Evolutionary conservation across 2,329 filamentous ascomycete genomes (phyloP).

Genomic region (Arthrobotrys musiformis): DNA sequence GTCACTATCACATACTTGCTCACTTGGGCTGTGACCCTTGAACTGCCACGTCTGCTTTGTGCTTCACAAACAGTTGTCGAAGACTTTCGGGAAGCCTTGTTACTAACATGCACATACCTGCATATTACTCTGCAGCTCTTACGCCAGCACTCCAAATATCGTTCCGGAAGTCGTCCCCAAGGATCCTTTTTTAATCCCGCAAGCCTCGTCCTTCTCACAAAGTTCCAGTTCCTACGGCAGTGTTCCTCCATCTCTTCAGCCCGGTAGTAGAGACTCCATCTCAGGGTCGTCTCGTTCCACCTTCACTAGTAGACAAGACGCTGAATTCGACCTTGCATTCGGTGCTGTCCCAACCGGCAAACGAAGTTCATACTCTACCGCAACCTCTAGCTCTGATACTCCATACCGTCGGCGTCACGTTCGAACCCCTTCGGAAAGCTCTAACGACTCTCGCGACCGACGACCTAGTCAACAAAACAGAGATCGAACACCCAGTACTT

Average conservation of each 20-base stretch:
- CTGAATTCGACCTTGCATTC: conserved; percentile 15
- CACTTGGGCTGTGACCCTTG: not conserved
- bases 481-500: conserved; percentile 42
- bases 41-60: conserved; percentile 40
- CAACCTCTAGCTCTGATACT: conserved; percentile 13
- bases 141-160: conserved; percentile 38
- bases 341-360: conserved; percentile 1
- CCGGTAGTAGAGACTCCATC: conserved; percentile 13
- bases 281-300: not conserved
- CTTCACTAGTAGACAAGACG: not conserved
- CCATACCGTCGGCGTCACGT: conserved; percentile 14
- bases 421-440: conserved; percentile 40
- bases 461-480: conserved; percentile 17
- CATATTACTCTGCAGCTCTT: not conserved
- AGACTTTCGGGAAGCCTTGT: conserved; percentile 1
- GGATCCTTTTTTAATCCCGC: conserved; percentile 34
- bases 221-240: conserved; percentile 30
- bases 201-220: conserved; percentile 10
- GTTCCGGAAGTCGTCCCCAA: conserved; percentile 41
- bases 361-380: conserved; percentile 22
- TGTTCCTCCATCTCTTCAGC: conserved; percentile 45
- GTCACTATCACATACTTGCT: not conserved
- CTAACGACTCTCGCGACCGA: conserved; percentile 40
- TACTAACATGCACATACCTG: conserved; percentile 29
- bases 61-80: conserved; percentile 5